Evolutionary conservation across 2,329 filamentous ascomycete genomes (phyloP).

Genomic region (Monosporascus sp.): DNA sequence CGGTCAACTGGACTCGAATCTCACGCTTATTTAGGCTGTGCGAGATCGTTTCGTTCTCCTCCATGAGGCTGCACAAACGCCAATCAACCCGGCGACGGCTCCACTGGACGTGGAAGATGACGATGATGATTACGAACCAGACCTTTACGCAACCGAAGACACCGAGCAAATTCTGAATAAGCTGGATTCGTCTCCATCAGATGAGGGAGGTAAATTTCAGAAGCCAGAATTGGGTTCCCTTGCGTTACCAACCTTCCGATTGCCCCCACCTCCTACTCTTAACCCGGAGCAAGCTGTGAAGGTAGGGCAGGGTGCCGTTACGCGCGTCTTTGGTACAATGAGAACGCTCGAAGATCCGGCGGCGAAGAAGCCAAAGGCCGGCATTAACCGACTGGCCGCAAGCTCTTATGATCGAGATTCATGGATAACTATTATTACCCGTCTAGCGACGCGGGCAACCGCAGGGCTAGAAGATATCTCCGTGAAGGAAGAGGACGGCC

Average conservation of each 20-base stretch:
- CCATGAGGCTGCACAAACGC: constrained; percentile 35
- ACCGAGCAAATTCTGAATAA: constrained; percentile 74
- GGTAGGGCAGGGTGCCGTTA: constrained; percentile 68
- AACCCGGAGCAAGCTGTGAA: constrained; percentile 66
- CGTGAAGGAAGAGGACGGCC: constrained; percentile 53
- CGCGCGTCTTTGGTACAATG: constrained; percentile 74
- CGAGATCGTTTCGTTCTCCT: constrained; percentile 44
- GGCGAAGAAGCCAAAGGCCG: constrained; percentile 57
- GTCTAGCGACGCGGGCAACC: constrained; percentile 74
- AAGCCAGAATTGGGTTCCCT: constrained; percentile 46
- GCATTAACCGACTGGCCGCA: constrained; percentile 78
- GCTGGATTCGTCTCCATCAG: constrained; percentile 62
- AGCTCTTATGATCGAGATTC: constrained; percentile 81
- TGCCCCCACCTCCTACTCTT: constrained; percentile 71
- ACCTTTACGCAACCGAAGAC: constrained; percentile 72
- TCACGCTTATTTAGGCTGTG: constrained; percentile 37
- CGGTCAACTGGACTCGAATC: background rate
- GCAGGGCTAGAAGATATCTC: constrained; percentile 59
- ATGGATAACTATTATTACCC: constrained; percentile 83
- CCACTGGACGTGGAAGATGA: constrained; percentile 66
- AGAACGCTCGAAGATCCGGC: constrained; percentile 63
- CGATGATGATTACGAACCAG: constrained; percentile 90
- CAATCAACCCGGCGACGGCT: constrained; percentile 53
- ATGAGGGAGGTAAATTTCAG: constrained; percentile 38
- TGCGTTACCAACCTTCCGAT: constrained; percentile 69